Evolutionary conservation across 1,139 yeast genomes (phyloP).

Genomic region (Barnettozyma hawaiiensis): DNA sequence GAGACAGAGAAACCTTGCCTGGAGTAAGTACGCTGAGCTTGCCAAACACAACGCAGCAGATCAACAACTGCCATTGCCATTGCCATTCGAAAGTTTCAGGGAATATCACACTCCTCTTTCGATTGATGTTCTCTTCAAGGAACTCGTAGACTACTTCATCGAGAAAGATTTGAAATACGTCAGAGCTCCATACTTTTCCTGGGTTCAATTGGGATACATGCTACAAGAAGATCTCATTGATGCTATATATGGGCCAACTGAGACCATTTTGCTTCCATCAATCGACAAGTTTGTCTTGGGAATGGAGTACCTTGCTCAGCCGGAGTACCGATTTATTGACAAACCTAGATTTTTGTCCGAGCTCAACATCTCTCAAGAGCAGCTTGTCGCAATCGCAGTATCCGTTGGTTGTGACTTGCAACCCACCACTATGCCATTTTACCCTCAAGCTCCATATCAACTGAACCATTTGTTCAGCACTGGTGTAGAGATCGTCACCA

Average conservation of each 20-base stretch:
- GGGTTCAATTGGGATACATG: constrained; percentile 76
- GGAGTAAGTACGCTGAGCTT: constrained; percentile 25
- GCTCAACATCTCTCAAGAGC: constrained; percentile 53
- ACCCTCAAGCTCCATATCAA: constrained; percentile 29
- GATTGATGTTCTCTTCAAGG: constrained; percentile 43
- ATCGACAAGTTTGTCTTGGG: constrained; percentile 70
- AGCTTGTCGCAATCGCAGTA: constrained; percentile 67
- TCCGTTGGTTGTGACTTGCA: constrained; percentile 78
- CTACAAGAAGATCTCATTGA: constrained; percentile 52
- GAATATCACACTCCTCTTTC: constrained; percentile 26
- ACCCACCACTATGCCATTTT: constrained; percentile 57
- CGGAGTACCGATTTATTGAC: constrained; percentile 63
- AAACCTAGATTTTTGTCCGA: constrained; percentile 55
- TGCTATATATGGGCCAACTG: constrained; percentile 81
- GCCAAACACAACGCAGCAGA: constrained; percentile 31
- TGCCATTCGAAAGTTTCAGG: constrained; percentile 31
- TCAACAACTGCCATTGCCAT: constrained; percentile 33
- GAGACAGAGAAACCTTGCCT: constrained; percentile 30
- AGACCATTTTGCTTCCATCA: constrained; percentile 53
- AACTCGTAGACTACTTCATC: constrained; percentile 53
- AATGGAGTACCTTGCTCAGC: constrained; percentile 57
- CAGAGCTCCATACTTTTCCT: constrained; percentile 79
- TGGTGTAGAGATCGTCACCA: constrained; percentile 39
- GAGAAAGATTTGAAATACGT: constrained; percentile 57
- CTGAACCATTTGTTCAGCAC: constrained; percentile 30